These are phyloP conservation scores for Rhizophagus sp. DNA, from an alignment of 192 early-diverging fungal species.

Conservation along the genomic window DNA sequence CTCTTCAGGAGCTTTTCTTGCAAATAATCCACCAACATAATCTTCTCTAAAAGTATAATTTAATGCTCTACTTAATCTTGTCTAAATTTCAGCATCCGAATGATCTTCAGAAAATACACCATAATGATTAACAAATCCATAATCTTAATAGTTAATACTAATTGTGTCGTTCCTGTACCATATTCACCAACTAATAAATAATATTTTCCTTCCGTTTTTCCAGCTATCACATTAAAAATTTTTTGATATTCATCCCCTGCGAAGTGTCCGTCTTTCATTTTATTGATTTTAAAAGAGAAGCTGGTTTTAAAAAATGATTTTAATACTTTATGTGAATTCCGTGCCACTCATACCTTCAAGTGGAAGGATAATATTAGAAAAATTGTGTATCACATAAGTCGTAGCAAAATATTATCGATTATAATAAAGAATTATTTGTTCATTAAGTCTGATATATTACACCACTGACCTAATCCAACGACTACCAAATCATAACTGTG, in stretches of 20 bases:
- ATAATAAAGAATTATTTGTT: too few relatives aligned
- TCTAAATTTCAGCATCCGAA: slow-evolving; percentile 29
- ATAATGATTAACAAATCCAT: slow-evolving; percentile 1
- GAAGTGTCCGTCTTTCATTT: neutral
- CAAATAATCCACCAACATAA: slow-evolving; percentile 29
- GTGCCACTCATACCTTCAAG: slow-evolving; percentile 31
- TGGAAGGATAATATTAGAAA: too few relatives aligned
- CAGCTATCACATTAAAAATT: neutral
- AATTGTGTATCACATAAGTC: too few relatives aligned
- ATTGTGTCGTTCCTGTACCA: slow-evolving; percentile 25
- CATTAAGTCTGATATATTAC: slow-evolving; percentile 14
- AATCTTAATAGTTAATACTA: too few relatives aligned
- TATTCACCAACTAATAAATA: slow-evolving; percentile 23
- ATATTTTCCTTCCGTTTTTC: neutral
- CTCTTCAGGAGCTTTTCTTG: slow-evolving; percentile 28
- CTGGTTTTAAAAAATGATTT: neutral
- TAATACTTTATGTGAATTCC: slow-evolving; percentile 20
- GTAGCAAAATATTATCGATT: too few relatives aligned
- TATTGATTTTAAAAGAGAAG: slow-evolving; percentile 8
- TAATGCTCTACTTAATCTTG: slow-evolving; percentile 21
- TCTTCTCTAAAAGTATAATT: slow-evolving; percentile 30
- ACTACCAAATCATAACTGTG: slow-evolving; percentile 23
- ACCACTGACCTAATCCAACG: slow-evolving; percentile 26
- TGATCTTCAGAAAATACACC: slow-evolving; percentile 29
- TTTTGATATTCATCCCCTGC: neutral